Evolutionary conservation across 2,329 filamentous ascomycete genomes (phyloP).

Genomic region (Stenocarpella maydis): DNA sequence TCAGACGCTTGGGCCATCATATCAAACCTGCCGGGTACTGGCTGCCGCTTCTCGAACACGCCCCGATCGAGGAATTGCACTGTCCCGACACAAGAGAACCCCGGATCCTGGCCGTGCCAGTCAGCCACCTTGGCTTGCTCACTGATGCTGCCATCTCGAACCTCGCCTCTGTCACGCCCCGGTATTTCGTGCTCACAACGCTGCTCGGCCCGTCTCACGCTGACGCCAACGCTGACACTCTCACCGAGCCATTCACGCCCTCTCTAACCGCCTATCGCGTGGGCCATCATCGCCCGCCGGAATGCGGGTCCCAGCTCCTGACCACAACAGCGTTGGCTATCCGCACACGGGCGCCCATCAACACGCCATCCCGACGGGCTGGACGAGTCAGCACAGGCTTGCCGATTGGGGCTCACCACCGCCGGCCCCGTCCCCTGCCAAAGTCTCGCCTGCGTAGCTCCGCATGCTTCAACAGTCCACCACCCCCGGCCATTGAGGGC

Average conservation of each 20-base stretch:
- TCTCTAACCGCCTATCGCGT: background rate
- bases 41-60: background rate
- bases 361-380: conserved; percentile 1
- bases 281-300: background rate
- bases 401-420: conserved; percentile 1
- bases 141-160: too few species aligned
- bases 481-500: conserved; percentile 5
- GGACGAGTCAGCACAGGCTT: conserved; percentile 20
- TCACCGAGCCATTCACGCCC: conserved; percentile 8
- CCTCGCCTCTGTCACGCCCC: conserved; percentile 18
- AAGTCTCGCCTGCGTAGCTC: background rate
- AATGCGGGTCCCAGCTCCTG: background rate
- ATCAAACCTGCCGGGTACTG: conserved; percentile 19
- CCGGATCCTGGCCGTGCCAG: background rate
- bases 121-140: conserved; percentile 5
- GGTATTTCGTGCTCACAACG: conserved; percentile 21
- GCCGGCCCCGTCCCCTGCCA: background rate
- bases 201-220: conserved; percentile 25
- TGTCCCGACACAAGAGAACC: background rate
- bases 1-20: conserved; percentile 25
- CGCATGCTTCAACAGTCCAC: background rate
- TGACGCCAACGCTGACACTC: conserved; percentile 6
- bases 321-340: background rate
- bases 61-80: conserved; percentile 2
- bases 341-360: background rate